Evolutionary conservation across 192 early-diverging fungal genomes (phyloP).

Genomic region (Podila epicladia): DNA sequence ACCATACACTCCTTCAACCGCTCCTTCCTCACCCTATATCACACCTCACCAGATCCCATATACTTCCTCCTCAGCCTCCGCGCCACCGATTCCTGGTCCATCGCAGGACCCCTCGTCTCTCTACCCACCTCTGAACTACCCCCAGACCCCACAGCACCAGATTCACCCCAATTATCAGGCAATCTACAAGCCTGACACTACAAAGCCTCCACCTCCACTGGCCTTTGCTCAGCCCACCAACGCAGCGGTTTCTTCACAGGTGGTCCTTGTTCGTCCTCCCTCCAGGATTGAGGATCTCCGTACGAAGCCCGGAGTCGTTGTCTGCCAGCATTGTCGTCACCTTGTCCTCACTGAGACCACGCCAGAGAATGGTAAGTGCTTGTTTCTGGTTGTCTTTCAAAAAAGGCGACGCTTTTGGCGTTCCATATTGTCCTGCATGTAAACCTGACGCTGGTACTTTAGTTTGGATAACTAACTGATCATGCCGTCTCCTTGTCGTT

Average conservation of each 20-base stretch:
- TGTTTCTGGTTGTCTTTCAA: neutral
- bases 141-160: neutral
- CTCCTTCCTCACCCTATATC: conserved; percentile 33
- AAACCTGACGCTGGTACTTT: neutral
- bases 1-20: conserved; percentile 43
- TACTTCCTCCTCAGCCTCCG: neutral
- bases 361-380: conserved; percentile 37
- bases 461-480: neutral
- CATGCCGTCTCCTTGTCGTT: neutral
- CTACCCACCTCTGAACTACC: conserved; percentile 1
- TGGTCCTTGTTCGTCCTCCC: conserved; percentile 39
- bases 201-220: conserved; percentile 25
- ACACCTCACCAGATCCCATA: conserved; percentile 7
- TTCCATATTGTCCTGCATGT: no score
- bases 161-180: neutral
- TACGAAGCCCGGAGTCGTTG: conserved; percentile 29
- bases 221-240: neutral
- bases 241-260: conserved; percentile 11
- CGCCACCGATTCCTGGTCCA: conserved; percentile 4
- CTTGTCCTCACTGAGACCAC: conserved; percentile 33
- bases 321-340: conserved; percentile 43
- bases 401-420: neutral
- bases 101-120: neutral
- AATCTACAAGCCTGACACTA: neutral
- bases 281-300: conserved; percentile 33